These are phyloP conservation scores for Pseudocercospora fuligena DNA, from an alignment of 2,329 filamentous ascomycete species.

Conservation along the genomic window DNA sequence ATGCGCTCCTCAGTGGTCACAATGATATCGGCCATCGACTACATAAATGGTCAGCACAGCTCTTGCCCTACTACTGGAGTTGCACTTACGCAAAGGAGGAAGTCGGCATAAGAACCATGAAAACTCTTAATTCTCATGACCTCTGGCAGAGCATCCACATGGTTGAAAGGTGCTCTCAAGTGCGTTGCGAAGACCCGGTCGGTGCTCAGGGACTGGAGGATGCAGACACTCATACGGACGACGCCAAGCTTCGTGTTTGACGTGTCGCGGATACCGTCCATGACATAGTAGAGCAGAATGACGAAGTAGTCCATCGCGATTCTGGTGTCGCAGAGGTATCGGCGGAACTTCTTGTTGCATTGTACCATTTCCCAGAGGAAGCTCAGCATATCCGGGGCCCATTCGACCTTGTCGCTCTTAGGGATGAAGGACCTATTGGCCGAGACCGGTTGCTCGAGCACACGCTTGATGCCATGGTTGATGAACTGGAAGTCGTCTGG, in stretches of 20 bases:
- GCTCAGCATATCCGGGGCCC: constrained; percentile 94
- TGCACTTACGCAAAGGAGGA: constrained; percentile 78
- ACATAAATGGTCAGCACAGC: constrained; percentile 17
- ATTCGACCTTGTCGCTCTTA: constrained; percentile 77
- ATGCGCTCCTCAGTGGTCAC: constrained; percentile 89
- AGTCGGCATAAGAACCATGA: constrained; percentile 89
- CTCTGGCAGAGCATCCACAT: constrained; percentile 82
- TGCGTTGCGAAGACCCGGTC: constrained; percentile 89
- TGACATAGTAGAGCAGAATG: constrained; percentile 86
- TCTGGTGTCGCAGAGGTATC: constrained; percentile 96
- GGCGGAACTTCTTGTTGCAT: constrained; percentile 95
- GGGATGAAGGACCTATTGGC: constrained; percentile 83
- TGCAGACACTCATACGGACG: constrained; percentile 96
- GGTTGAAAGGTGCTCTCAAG: constrained; percentile 85
- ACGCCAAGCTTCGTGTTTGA: constrained; percentile 90
- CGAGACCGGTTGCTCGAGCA: constrained; percentile 89
- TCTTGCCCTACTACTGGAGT: background rate
- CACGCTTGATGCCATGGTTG: constrained; percentile 38
- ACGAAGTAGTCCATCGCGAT: constrained; percentile 91
- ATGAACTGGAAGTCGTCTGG: constrained; percentile 98
- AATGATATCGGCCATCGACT: constrained; percentile 91
- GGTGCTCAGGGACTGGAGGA: constrained; percentile 91
- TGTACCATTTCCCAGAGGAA: constrained; percentile 97
- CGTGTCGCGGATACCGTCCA: constrained; percentile 83
- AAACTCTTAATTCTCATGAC: constrained; percentile 84